Evolutionary conservation across 2,329 filamentous ascomycete species (phyloP).

Genomic region (Cladophialophora bantiana): DNA sequence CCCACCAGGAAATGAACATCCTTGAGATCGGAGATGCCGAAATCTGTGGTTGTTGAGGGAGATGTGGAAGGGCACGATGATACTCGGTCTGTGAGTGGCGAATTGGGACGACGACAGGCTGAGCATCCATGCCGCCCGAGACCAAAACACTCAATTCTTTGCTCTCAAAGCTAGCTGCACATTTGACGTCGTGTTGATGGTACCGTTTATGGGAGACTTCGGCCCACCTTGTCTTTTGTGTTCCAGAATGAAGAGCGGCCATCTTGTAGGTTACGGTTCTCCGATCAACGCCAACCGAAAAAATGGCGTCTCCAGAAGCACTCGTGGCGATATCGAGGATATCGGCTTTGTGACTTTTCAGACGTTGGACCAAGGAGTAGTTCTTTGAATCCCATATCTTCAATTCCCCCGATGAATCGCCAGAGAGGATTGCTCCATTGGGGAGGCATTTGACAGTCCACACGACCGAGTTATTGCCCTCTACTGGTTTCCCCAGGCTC

Average conservation of each 20-base stretch:
- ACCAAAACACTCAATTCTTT: constrained; percentile 83
- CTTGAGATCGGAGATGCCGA: constrained; percentile 75
- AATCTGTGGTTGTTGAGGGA: constrained; percentile 80
- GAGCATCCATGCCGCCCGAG: constrained; percentile 89
- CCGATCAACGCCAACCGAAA: constrained; percentile 92
- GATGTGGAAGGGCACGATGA: constrained; percentile 78
- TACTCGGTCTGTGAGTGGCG: constrained; percentile 69
- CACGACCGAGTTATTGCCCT: constrained; percentile 84
- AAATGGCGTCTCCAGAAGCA: constrained; percentile 77
- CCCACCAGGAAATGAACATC: constrained; percentile 90
- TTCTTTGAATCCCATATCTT: constrained; percentile 94
- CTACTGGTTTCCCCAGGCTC: constrained; percentile 81
- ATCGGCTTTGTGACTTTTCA: constrained; percentile 88
- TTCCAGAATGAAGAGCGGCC: constrained; percentile 53
- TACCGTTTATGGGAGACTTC: constrained; percentile 86
- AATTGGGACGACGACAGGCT: constrained; percentile 81
- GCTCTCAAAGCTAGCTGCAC: constrained; percentile 88
- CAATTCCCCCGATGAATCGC: constrained; percentile 92
- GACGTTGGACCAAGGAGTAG: constrained; percentile 83
- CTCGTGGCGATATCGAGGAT: constrained; percentile 86
- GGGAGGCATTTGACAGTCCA: constrained; percentile 92
- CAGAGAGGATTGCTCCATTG: constrained; percentile 89
- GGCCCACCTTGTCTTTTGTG: constrained; percentile 72
- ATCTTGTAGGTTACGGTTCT: constrained; percentile 83
- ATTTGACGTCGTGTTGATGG: constrained; percentile 93